A percentile compares a stretch with the other conserved stretches of the same genome.
These are phyloP conservation scores for Coemansia umbellata DNA, from an alignment of 192 early-diverging fungal genomes.

Conservation along the genomic window DNA sequence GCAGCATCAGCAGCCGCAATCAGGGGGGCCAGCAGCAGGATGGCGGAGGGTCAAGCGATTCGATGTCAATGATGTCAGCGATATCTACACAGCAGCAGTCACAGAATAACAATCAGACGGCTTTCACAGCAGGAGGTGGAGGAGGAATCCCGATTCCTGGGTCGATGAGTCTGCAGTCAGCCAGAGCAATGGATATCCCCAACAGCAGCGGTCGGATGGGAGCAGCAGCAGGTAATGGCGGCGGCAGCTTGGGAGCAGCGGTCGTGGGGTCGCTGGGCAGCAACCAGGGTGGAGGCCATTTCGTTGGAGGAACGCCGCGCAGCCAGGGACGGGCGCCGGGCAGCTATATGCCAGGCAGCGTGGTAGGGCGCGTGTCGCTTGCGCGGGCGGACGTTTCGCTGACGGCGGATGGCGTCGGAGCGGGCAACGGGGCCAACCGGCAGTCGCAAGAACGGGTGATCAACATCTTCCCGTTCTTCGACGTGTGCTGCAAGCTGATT, in stretches of 20 bases:
- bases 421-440: conserved; percentile 42
- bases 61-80: conserved; percentile 7
- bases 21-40: background rate
- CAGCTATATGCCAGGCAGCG: conserved; percentile 52
- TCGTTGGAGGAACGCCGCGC: conserved; percentile 45
- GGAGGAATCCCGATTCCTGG: conserved; percentile 24
- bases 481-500: conserved; percentile 91
- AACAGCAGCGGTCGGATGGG: background rate
- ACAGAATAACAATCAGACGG: background rate
- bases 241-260: conserved; percentile 7
- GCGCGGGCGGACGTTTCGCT: conserved; percentile 48
- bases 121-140: background rate
- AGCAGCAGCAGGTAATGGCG: conserved; percentile 16
- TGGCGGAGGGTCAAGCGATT: conserved; percentile 11
- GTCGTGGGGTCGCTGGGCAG: conserved; percentile 26
- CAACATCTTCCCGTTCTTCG: conserved; percentile 87
- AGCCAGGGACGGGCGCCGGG: conserved; percentile 49
- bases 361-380: conserved; percentile 46
- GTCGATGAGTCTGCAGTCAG: conserved; percentile 7
- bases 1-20: too few species aligned
- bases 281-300: conserved; percentile 10
- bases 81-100: conserved; percentile 5
- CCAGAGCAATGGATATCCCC: conserved; percentile 12
- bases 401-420: conserved; percentile 48
- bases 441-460: conserved; percentile 55